Evolutionary conservation across 2,329 filamentous ascomycete genomes (phyloP).

Genomic region (Fusarium heterosporum): DNA sequence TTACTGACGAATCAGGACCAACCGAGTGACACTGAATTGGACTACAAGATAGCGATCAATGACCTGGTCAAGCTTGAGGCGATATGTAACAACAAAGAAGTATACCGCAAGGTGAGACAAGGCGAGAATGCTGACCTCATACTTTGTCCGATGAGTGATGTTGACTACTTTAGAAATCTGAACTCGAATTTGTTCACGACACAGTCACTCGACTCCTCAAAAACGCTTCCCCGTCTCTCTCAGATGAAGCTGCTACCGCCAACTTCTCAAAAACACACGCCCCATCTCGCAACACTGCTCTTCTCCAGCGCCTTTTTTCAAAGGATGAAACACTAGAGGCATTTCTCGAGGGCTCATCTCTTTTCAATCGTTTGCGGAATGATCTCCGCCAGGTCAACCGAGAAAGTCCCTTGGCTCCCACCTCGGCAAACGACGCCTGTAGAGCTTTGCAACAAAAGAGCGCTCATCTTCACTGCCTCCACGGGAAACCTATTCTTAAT

Average conservation of each 20-base stretch:
- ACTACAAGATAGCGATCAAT: constrained; percentile 59
- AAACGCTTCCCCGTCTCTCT: constrained; percentile 53
- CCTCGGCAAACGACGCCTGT: constrained; percentile 15
- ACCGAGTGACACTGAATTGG: constrained; percentile 51
- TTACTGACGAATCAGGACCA: constrained; percentile 46
- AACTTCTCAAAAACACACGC: constrained; percentile 53
- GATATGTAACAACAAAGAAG: constrained; percentile 54
- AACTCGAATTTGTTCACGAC: constrained; percentile 62
- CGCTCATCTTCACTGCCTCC: constrained; percentile 77
- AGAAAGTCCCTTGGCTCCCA: constrained; percentile 35
- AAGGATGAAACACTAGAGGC: constrained; percentile 64
- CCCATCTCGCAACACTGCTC: constrained; percentile 60
- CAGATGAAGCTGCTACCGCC: constrained; percentile 43
- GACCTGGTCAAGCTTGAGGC: constrained; percentile 58
- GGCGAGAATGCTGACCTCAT: background rate
- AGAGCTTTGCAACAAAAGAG: constrained; percentile 67
- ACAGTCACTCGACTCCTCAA: constrained; percentile 60
- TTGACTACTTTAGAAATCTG: constrained; percentile 49
- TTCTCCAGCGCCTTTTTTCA: constrained; percentile 60
- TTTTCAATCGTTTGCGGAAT: constrained; percentile 69
- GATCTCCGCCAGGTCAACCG: constrained; percentile 49
- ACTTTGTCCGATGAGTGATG: background rate
- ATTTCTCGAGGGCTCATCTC: constrained; percentile 72
- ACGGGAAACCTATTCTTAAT: constrained; percentile 68
- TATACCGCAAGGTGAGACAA: constrained; percentile 55